These are phyloP conservation scores for Cytospora paraplurivora DNA, from an alignment of 2,329 filamentous ascomycete genomes.

Conservation along the genomic window DNA sequence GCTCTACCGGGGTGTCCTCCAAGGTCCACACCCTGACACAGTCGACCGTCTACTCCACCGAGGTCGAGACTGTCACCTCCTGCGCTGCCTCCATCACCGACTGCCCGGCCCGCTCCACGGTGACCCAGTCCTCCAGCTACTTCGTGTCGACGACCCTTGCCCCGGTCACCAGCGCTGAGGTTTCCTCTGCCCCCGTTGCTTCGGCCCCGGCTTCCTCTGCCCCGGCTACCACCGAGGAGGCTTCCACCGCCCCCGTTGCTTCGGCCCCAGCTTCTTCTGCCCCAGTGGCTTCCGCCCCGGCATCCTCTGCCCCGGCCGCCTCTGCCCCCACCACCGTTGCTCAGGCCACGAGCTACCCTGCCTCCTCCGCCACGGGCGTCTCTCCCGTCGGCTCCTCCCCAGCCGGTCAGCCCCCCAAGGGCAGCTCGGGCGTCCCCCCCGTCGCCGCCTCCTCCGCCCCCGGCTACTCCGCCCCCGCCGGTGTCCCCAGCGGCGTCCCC, in stretches of 20 bases:
- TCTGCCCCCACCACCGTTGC: slow-evolving; percentile 31
- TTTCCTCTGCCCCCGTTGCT: slow-evolving; percentile 32
- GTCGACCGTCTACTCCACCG: slow-evolving; percentile 60
- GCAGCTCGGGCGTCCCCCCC: slow-evolving; percentile 30
- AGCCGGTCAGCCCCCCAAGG: too few relatives aligned
- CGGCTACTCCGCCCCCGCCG: slow-evolving; percentile 26
- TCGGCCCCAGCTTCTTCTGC: slow-evolving; percentile 27
- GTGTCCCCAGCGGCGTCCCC: slow-evolving; percentile 15
- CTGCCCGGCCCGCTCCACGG: slow-evolving; percentile 46
- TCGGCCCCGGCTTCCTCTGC: slow-evolving; percentile 27
- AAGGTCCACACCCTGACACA: slow-evolving; percentile 63
- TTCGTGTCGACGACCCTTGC: slow-evolving; percentile 41
- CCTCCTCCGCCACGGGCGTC: too few relatives aligned
- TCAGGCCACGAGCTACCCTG: too few relatives aligned
- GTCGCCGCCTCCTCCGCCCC: slow-evolving; percentile 30
- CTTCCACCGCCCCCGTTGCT: slow-evolving; percentile 32
- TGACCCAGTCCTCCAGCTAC: slow-evolving; percentile 42
- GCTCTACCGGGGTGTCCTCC: slow-evolving; percentile 50
- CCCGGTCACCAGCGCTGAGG: slow-evolving; percentile 38
- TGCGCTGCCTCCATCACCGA: slow-evolving; percentile 56
- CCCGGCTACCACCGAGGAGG: slow-evolving; percentile 27
- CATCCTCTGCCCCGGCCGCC: slow-evolving; percentile 26
- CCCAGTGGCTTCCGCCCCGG: not conserved
- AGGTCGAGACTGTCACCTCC: slow-evolving; percentile 63
- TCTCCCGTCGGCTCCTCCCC: too few relatives aligned